Conservation (phyloP, 176 grass and related monocot genomes). For the Phragmites australis region DNA sequence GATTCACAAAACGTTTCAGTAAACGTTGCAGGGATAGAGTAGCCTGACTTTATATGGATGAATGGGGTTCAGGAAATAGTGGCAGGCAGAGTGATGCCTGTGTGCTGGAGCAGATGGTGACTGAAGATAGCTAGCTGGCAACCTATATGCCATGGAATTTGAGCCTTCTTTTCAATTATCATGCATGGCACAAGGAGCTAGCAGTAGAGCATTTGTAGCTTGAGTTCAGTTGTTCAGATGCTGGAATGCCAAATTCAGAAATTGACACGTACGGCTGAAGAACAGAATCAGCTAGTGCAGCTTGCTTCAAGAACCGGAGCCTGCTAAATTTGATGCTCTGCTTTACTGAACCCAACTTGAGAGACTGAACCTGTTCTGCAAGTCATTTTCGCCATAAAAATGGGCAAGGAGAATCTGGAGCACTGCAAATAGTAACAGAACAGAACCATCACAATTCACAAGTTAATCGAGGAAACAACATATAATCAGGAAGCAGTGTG, state of each 20-base stretch:
- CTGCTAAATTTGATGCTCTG: background rate
- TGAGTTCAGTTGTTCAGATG: background rate
- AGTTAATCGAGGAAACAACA: background rate
- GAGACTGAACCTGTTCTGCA: background rate
- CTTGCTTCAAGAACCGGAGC: background rate
- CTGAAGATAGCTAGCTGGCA: background rate
- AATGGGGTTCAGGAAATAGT: background rate
- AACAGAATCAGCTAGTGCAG: background rate
- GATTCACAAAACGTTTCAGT: background rate
- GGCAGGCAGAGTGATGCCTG: slow-evolving; percentile 21
- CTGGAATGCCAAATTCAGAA: background rate
- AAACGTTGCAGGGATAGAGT: background rate
- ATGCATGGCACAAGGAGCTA: background rate
- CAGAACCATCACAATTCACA: background rate
- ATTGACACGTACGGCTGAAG: background rate
- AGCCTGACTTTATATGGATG: background rate
- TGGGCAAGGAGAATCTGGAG: background rate
- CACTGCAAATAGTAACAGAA: background rate
- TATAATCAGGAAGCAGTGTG: background rate
- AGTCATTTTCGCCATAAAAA: slow-evolving; percentile 11
- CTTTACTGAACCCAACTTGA: slow-evolving; percentile 12
- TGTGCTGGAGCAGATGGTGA: background rate
- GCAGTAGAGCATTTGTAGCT: background rate
- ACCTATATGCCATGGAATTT: too few species aligned
- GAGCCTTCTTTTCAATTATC: background rate